Base-by-base conservation (phyloP, 352 stramenopile genomes). In the Globisporangium nodosum region DNA sequence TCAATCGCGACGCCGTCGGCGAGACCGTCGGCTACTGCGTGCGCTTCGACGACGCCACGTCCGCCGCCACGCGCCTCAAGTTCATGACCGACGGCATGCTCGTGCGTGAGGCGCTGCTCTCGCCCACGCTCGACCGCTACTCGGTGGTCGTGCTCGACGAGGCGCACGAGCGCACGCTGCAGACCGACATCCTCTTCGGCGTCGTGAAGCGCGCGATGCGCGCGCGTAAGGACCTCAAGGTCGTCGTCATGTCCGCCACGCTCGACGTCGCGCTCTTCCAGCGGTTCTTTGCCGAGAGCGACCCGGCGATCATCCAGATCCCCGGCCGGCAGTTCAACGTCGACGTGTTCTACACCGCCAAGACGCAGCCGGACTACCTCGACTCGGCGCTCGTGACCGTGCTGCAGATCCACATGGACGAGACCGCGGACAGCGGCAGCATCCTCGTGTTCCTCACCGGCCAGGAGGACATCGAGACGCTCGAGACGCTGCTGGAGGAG, bases 161-260 rank as follows among this genome's bases (percentile, higher is more conserved):
- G 66, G 83, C 78, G 30, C 85, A 92, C 70, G 89, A 91, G 62
- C 79, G 81, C 21, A 96, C 92, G 64, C 56, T 93, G 49, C 73
- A 96, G 71, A 96, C 85, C n/a, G 86, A 96, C 64, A 97, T 98
- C 56, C 67, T 97, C 40, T 92, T 91, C 61, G 74, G 81, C 7
- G 91, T 98, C 62, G 78, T 93, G 49, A 91, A 93, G 73, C 81
- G 76, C 18, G 89, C 88, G 21, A 71, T 94, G 68, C 66, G 85
- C 43, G 87, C 84, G 60, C 80, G 87, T 39, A 83, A 74, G 43
- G 76, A 94, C 56, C 74, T 99, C n/a, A 94, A 91, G 58, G 85
- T 99, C 12, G 85, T 99, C 30, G 92, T 99, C 59, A 99, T 99
- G 96, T 98, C 92, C n/a, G 97, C 97, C 45, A 99, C 96, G 37